Evolutionary conservation across 768 basidiomycete species (phyloP).

Genomic region (Amanita exitialis): DNA sequence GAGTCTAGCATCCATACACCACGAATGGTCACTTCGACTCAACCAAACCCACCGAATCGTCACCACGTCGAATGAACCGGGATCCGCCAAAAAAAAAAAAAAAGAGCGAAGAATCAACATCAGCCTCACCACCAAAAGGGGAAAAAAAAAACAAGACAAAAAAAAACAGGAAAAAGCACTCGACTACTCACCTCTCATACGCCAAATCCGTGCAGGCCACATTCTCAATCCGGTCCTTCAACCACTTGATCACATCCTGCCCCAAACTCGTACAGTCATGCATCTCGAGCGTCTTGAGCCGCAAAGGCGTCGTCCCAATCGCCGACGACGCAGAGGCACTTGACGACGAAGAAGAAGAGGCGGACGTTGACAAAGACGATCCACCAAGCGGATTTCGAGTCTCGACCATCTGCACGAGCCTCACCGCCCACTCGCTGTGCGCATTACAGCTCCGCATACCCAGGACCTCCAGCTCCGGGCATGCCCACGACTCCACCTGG

Average conservation of each 20-base stretch:
- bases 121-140: not conserved
- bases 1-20: not conserved
- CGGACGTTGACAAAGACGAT: slow-evolving; percentile 8
- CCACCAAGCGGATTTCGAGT: slow-evolving; percentile 51
- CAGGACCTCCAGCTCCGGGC: slow-evolving; percentile 50
- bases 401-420: slow-evolving; percentile 65
- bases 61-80: slow-evolving; percentile 2
- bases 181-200: slow-evolving; percentile 31
- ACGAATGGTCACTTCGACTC: not conserved
- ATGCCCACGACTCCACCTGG: slow-evolving; percentile 40
- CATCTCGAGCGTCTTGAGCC: slow-evolving; percentile 51
- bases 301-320: slow-evolving; percentile 25
- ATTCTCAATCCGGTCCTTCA: slow-evolving; percentile 49
- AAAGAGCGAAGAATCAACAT: not conserved
- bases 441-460: slow-evolving; percentile 56
- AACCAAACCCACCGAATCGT: not conserved
- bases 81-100: slow-evolving; percentile 3
- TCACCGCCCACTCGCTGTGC: slow-evolving; percentile 53
- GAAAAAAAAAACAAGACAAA: not conserved
- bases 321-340: not conserved
- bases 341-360: slow-evolving; percentile 7
- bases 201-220: slow-evolving; percentile 54
- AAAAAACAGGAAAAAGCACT: slow-evolving; percentile 3
- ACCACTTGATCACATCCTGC: slow-evolving; percentile 61
- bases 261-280: slow-evolving; percentile 58